Base-by-base conservation (phyloP, 2,329 filamentous ascomycete species). In the Lachnellula hyalina region DNA sequence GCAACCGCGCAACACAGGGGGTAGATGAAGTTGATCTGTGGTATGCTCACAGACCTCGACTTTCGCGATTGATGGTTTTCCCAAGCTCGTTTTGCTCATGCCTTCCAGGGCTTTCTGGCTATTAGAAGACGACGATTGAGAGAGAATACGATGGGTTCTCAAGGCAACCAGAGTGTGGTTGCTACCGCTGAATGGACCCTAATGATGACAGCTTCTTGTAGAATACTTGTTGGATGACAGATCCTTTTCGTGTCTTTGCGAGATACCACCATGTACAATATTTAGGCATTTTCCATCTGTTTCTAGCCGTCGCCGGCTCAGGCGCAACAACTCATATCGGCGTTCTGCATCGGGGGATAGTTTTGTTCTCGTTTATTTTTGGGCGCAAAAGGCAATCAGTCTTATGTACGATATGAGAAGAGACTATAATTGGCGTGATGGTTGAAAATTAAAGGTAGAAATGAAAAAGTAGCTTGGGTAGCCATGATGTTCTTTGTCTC, bases 1-100 rank as follows among this genome's bases (percentile, higher is more conserved):
- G 61, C 81, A 76, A 68, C 76, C 79, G 23, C 46, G 44, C 3
- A 42, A 34, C 25, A 36, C 49, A 34, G 23, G 49, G 12, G 53
- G 35, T 15, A 21, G 45, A 25, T 48, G 32, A 52, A 12, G 17
- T 21, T 44, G 41, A 19, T 40, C 21, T n/a, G 41, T 17, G 21
- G 41, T 17, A 17, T 44, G n/a, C 41, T 21, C 11, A 19, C 19
- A 21, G n/a, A 12, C n/a, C 21, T n/a, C 3, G 21, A 19, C 41
- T 44, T 23, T 17, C 9, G 17, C 36, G 36, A 17, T n/a, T 21
- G 34, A 11, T 7, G 48, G 17, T 40, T 17, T 5, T 17, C 12
- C 12, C 41, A 40, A n/a, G 7, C 17, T 40, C 36, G 36, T 14
- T 15, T 40, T 40, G 17, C 36, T 40, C 28, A 28, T 9, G 28